A percentile compares a stretch with the other conserved stretches of the same genome.
Evolutionary conservation across 495 filamentous ascomycete genomes (phyloP).

Genomic region (Aspergillus bridgeri): DNA sequence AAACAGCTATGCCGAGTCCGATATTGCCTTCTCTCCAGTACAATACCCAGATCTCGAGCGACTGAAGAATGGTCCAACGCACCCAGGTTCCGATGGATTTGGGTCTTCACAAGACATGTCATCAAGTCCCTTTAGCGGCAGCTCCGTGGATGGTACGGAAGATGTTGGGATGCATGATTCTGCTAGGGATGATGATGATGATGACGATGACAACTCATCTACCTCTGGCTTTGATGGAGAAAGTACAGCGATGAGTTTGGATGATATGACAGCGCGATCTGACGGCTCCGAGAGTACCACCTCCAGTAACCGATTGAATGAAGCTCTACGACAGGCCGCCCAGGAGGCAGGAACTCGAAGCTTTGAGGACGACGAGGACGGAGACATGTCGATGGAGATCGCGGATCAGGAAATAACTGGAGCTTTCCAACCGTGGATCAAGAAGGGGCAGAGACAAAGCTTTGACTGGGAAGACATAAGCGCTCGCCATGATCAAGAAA

Average conservation of each 20-base stretch:
- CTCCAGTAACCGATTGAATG: constrained; percentile 67
- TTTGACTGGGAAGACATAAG: constrained; percentile 49
- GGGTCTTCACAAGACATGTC: constrained; percentile 55
- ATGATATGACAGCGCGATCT: constrained; percentile 63
- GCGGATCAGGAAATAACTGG: constrained; percentile 78
- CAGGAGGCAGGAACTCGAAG: constrained; percentile 64
- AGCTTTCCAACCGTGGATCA: constrained; percentile 67
- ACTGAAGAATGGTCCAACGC: constrained; percentile 23
- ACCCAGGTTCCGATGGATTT: constrained; percentile 17
- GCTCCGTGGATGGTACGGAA: constrained; percentile 57
- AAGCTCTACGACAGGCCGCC: constrained; percentile 71
- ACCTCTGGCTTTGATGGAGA: constrained; percentile 61
- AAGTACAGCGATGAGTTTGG: constrained; percentile 70
- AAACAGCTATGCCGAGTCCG: constrained; percentile 56
- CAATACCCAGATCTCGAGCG: constrained; percentile 67
- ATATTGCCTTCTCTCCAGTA: constrained; percentile 62
- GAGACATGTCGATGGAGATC: constrained; percentile 66
- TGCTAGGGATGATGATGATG: constrained; percentile 52
- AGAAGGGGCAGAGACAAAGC: constrained; percentile 45
- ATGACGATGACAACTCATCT: constrained; percentile 49
- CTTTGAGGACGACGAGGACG: constrained; percentile 58
- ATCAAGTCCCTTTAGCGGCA: constrained; percentile 75
- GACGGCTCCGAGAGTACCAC: constrained; percentile 56
- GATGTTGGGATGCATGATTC: constrained; percentile 45
- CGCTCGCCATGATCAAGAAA: constrained; percentile 58